Evolutionary conservation across 768 basidiomycete species (phyloP).

Genomic region (Kockovaella imperatae): DNA sequence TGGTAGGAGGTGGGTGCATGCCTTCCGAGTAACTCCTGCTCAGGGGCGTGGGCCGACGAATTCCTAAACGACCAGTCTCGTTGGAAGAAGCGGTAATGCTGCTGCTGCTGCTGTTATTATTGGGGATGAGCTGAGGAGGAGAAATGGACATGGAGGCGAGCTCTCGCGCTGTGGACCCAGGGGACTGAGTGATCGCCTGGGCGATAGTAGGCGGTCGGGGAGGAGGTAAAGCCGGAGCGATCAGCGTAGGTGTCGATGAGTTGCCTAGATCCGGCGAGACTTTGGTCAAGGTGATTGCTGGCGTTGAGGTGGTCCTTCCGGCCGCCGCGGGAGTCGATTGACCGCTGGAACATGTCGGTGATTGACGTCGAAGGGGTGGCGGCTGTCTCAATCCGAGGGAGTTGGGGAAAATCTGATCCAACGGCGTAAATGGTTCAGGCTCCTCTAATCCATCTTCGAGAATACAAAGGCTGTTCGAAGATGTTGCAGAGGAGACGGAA

Average conservation of each 20-base stretch:
- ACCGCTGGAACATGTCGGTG: too few species aligned
- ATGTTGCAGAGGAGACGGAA: constrained; percentile 3
- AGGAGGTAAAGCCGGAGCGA: too few species aligned
- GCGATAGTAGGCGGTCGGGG: too few species aligned
- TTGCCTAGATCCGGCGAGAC: constrained; percentile 8
- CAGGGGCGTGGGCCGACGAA: too few species aligned
- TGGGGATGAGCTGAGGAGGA: too few species aligned
- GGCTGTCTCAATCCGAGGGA: background rate
- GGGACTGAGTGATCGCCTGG: too few species aligned
- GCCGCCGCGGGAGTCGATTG: background rate
- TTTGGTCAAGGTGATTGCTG: constrained; percentile 9
- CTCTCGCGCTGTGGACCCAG: too few species aligned
- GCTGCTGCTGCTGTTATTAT: background rate
- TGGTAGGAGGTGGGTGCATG: too few species aligned
- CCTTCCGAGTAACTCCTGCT: too few species aligned
- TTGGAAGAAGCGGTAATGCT: background rate
- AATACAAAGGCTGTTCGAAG: background rate
- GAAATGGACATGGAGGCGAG: too few species aligned
- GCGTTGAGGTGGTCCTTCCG: background rate
- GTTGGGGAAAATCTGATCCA: constrained; percentile 7
- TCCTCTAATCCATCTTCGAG: background rate
- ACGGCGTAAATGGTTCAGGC: constrained; percentile 5
- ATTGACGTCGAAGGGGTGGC: background rate
- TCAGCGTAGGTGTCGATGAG: too few species aligned
- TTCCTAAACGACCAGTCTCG: background rate